Percentiles rank a stretch among this genome's conserved stretches.
Evolutionary conservation across 2,329 filamentous ascomycete genomes (phyloP).

Genomic region (Aspergillus novoparasiticus): DNA sequence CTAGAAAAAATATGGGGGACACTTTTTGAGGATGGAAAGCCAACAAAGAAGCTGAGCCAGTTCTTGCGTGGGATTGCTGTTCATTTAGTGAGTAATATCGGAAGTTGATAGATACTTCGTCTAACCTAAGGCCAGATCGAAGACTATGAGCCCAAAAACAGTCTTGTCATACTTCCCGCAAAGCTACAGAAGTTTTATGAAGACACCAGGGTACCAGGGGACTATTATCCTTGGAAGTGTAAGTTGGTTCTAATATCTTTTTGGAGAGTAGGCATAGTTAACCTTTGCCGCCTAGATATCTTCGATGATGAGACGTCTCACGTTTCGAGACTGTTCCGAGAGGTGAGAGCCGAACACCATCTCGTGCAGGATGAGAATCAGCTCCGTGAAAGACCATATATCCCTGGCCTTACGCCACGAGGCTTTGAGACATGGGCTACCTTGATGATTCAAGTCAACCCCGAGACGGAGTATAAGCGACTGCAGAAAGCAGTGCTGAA

Average conservation of each 20-base stretch:
- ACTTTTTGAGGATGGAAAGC: slow-evolving; percentile 69
- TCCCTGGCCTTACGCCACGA: slow-evolving; percentile 67
- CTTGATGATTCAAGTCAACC: slow-evolving; percentile 72
- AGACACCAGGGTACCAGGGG: slow-evolving; percentile 63
- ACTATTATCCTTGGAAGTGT: slow-evolving; percentile 71
- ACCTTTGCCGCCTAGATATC: slow-evolving; percentile 46
- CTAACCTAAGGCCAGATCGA: slow-evolving; percentile 58
- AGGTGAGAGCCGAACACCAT: slow-evolving; percentile 61
- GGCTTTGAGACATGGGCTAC: slow-evolving; percentile 74
- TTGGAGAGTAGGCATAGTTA: slow-evolving; percentile 4
- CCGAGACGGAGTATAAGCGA: slow-evolving; percentile 72
- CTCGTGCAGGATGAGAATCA: slow-evolving; percentile 58
- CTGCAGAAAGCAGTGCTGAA: slow-evolving; percentile 68
- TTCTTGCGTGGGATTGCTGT: slow-evolving; percentile 73
- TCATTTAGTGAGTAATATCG: slow-evolving; percentile 62
- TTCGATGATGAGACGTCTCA: slow-evolving; percentile 58
- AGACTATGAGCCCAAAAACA: slow-evolving; percentile 67
- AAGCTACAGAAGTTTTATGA: slow-evolving; percentile 77
- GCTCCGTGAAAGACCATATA: slow-evolving; percentile 55
- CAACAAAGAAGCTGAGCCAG: slow-evolving; percentile 69
- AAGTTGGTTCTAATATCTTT: not conserved
- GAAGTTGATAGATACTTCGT: not conserved
- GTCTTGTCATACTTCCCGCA: slow-evolving; percentile 71
- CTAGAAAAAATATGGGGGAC: slow-evolving; percentile 75
- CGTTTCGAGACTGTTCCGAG: slow-evolving; percentile 62